Evolutionary conservation across 208 protist species (phyloP).

Genomic region (Trypanosoma congolense): DNA sequence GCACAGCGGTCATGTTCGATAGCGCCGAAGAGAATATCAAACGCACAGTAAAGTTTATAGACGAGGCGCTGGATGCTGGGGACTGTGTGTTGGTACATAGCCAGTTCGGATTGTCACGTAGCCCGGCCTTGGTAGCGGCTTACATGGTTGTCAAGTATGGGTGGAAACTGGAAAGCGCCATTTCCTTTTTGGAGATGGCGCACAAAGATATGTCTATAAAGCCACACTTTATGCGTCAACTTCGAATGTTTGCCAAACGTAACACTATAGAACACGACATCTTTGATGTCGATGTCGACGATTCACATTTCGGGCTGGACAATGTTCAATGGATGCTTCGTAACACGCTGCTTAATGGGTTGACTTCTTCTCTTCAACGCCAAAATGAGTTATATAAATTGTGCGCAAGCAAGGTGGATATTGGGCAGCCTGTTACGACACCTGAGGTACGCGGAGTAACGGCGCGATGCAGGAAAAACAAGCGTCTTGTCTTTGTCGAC

Average conservation of each 20-base stretch:
- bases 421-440: slow-evolving; percentile 26
- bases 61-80: slow-evolving; percentile 71
- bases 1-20: slow-evolving; percentile 84
- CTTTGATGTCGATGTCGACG: slow-evolving; percentile 78
- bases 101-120: slow-evolving; percentile 72
- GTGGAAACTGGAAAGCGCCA: slow-evolving; percentile 85
- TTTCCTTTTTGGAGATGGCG: slow-evolving; percentile 80
- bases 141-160: slow-evolving; percentile 91
- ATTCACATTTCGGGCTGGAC: slow-evolving; percentile 75
- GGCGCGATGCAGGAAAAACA: slow-evolving; percentile 21
- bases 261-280: slow-evolving; percentile 75
- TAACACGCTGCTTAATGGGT: slow-evolving; percentile 85
- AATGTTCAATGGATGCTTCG: slow-evolving; percentile 92
- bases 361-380: slow-evolving; percentile 64
- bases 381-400: slow-evolving; percentile 60
- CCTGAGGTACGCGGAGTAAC: slow-evolving; percentile 8
- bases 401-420: slow-evolving; percentile 58
- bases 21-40: slow-evolving; percentile 76
- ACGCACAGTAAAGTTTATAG: slow-evolving; percentile 72
- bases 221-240: slow-evolving; percentile 86
- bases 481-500: slow-evolving; percentile 68
- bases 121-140: slow-evolving; percentile 74
- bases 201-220: slow-evolving; percentile 88
- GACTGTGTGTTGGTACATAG: slow-evolving; percentile 90
- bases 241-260: slow-evolving; percentile 82